Evolutionary conservation across 768 basidiomycete genomes (phyloP), one percentile per base, ranked within the genome.

Genomic region (Calocera viscosa): DNA sequence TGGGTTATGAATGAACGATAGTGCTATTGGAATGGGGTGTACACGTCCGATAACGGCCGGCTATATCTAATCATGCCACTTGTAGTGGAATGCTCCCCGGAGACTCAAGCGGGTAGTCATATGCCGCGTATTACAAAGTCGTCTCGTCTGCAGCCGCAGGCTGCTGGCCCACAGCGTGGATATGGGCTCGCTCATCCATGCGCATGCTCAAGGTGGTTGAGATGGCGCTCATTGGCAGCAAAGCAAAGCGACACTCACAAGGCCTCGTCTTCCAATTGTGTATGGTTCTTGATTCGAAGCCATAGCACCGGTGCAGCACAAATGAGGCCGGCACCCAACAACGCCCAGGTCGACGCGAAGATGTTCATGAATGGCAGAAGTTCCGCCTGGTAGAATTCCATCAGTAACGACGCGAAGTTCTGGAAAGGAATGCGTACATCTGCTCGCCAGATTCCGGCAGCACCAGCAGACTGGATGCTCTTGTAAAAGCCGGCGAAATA

Each of bases 401-500:
- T 32, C 26, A 65, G 40, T 26, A 19, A 10, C 11, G 30, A 33
- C 17, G 24, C 60, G 26, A 14, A 47, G 24, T 3, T 41, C 24
- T 19, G 47, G 33, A 28, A 11, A 26, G n/a, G 0, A 2, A 22
- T 30, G 43, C 17, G 19, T 14, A 64, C 39, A 34, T 72, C 72
- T 26, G 69, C 66, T 1, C 69, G 38, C 63, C 67, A 73, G 1
- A 68, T 67, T 17, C 69, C 71, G 0, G 71, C 72, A 5, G 67
- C 70, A 8, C 71, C 72, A 28, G 72, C 72, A 2, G 66, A 66
- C 24, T 73, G 72, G 49, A 73, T 32, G 17, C 53, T 40, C 39
- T 69, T 66, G 63, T 69, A 91, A 72, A 92, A 89, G 47, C 90
- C 91, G 17, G 86, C 79, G 71, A 92, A 87, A 73, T 90, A 82